These are phyloP conservation scores for Fallopia convolvulus DNA, from an alignment of 148 eudicot species.

Conservation along the genomic window DNA sequence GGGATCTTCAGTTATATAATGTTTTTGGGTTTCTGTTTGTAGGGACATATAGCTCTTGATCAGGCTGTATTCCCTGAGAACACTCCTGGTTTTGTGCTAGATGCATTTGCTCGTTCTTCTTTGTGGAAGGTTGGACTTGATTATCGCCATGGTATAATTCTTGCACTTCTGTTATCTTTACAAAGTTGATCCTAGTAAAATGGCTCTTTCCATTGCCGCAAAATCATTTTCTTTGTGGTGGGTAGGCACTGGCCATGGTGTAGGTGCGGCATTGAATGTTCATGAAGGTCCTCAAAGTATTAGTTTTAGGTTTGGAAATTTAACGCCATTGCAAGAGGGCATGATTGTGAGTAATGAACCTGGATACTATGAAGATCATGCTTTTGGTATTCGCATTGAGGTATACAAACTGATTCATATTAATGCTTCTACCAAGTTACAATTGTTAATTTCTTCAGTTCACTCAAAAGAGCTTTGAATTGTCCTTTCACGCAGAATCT, in stretches of 20 bases:
- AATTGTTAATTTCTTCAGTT: background rate
- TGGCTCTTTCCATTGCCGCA: background rate
- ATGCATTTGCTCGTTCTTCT: constrained; percentile 90
- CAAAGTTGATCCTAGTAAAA: background rate
- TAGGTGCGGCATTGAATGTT: constrained; percentile 96
- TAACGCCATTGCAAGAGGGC: constrained; percentile 80
- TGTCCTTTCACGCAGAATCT: constrained; percentile 65
- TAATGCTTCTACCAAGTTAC: background rate
- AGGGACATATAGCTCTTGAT: constrained; percentile 99
- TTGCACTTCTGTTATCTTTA: constrained; percentile 11
- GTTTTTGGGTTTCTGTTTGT: constrained; percentile 14
- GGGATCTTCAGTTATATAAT: background rate
- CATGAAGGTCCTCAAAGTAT: constrained; percentile 99
- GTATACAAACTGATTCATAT: constrained; percentile 26
- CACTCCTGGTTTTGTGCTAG: constrained; percentile 93
- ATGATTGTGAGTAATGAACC: constrained; percentile 99
- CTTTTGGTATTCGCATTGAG: constrained; percentile 95
- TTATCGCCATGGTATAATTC: constrained; percentile 82
- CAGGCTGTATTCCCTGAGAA: constrained; percentile 91
- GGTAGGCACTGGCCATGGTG: constrained; percentile 98
- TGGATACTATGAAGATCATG: constrained; percentile 95
- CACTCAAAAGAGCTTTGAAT: background rate
- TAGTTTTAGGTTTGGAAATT: constrained; percentile 82
- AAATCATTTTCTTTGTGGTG: constrained; percentile 8
- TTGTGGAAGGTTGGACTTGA: constrained; percentile 98